Conservation (phyloP, 495 filamentous ascomycete genomes). For the Hypoxylon subgilvum region DNA sequence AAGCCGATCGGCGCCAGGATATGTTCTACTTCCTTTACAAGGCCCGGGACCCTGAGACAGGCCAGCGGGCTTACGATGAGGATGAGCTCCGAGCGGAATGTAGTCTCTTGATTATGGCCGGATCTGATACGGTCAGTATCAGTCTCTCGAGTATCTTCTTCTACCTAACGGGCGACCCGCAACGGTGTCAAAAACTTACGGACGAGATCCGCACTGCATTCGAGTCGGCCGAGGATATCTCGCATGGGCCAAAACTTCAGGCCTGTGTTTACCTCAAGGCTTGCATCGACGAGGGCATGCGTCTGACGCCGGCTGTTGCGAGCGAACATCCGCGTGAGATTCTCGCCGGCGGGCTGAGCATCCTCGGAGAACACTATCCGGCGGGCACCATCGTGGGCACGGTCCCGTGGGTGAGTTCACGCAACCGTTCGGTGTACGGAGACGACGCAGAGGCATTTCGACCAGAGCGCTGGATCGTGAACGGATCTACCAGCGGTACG, state of each 20-base stretch:
- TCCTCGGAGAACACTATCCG: constrained; percentile 59
- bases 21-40: constrained; percentile 44
- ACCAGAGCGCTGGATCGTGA: constrained; percentile 59
- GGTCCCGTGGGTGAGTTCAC: constrained; percentile 61
- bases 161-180: constrained; percentile 52
- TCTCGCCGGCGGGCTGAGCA: constrained; percentile 56
- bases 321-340: constrained; percentile 64
- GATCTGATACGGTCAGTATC: constrained; percentile 51
- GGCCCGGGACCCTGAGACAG: constrained; percentile 39
- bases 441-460: too few species aligned
- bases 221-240: constrained; percentile 54
- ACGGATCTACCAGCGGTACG: constrained; percentile 16
- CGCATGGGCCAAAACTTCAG: constrained; percentile 25
- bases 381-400: constrained; percentile 61
- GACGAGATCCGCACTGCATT: constrained; percentile 56
- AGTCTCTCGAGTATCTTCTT: constrained; percentile 59
- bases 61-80: constrained; percentile 29
- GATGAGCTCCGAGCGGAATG: constrained; percentile 30
- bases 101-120: constrained; percentile 38
- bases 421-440: too few species aligned
- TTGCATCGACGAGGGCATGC: constrained; percentile 68
- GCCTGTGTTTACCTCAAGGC: constrained; percentile 63
- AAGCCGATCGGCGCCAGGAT: constrained; percentile 35
- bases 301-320: constrained; percentile 62
- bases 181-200: constrained; percentile 46